Conservation (phyloP, 768 basidiomycete species). For the Tricholoma sp. region DNA sequence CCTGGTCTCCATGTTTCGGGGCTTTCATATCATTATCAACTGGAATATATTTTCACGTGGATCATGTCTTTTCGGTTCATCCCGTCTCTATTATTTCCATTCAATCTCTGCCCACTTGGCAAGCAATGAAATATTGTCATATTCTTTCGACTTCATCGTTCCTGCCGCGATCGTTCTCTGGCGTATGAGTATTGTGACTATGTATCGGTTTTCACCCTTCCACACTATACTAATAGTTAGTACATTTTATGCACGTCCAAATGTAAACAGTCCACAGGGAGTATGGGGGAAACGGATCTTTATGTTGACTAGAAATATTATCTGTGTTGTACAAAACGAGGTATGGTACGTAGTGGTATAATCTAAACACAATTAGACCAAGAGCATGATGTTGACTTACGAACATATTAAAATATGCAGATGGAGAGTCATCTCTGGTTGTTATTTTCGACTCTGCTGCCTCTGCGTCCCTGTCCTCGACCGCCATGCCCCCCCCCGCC, state of each 20-base stretch:
- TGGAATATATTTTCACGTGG: background rate
- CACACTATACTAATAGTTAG: background rate
- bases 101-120: background rate
- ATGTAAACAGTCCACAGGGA: no score
- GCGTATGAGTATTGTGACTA: background rate
- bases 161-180: background rate
- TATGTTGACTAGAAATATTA: background rate
- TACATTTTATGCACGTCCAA: no score
- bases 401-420: background rate
- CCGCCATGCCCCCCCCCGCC: background rate
- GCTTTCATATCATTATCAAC: background rate
- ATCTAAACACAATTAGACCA: background rate
- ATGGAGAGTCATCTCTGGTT: background rate
- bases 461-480: background rate
- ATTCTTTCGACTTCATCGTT: background rate
- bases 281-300: no score
- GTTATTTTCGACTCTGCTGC: background rate
- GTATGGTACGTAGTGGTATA: background rate
- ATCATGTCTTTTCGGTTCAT: background rate
- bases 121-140: background rate
- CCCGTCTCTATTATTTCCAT: background rate
- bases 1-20: background rate
- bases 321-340: background rate
- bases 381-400: background rate
- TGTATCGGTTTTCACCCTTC: background rate